Percentiles rank a stretch among this genome's conserved stretches.
These are phyloP conservation scores for Flaveria brownii DNA, from an alignment of 129 eudicot species.

Conservation along the genomic window DNA sequence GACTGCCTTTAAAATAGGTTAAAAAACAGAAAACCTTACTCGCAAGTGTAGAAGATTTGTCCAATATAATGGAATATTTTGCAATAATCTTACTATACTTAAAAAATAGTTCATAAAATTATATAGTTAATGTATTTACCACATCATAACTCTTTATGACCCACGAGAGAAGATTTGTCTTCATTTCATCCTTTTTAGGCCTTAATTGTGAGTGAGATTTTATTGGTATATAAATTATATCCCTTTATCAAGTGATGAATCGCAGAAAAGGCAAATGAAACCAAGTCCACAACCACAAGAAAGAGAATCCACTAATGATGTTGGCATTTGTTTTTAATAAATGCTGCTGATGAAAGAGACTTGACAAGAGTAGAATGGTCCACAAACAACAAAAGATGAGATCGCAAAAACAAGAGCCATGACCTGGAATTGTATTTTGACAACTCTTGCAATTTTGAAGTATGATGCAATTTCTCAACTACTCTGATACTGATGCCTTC, in stretches of 20 bases:
- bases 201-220: no score
- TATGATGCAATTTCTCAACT: conserved; percentile 32
- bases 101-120: no score
- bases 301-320: neutral
- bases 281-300: neutral
- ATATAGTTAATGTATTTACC: neutral
- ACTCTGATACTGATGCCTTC: conserved; percentile 14
- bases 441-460: conserved; percentile 29
- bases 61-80: neutral
- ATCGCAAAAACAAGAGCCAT: conserved; percentile 7
- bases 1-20: no score
- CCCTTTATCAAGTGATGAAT: neutral
- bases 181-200: no score
- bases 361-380: conserved; percentile 18
- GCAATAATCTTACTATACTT: neutral
- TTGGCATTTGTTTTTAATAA: neutral
- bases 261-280: neutral
- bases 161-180: no score
- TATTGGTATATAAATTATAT: neutral
- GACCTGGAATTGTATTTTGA: conserved; percentile 23
- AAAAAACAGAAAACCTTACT: neutral
- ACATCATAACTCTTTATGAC: no score
- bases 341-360: conserved; percentile 3
- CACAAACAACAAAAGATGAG: conserved; percentile 5
- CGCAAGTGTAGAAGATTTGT: neutral